Base-by-base conservation (phyloP, 164 flowering plant species). In the Stephania cephalantha region DNA sequence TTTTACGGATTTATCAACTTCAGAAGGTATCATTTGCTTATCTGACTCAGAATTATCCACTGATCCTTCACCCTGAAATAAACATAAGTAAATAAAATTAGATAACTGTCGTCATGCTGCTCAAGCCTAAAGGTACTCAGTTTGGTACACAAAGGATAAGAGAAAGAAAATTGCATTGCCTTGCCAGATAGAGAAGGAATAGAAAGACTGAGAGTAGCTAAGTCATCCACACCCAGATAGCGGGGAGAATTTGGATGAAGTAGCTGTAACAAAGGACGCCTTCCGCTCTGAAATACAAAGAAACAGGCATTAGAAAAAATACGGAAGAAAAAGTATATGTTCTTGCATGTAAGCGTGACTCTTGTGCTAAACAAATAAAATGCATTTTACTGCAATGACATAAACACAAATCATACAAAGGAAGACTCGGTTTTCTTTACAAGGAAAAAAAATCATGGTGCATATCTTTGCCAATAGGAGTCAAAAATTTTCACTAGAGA, bases 201-300 rank as follows among this genome's bases (percentile, higher is more conserved):
- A 53, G 88, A 85, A 63, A 81, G 73, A 85, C 78, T 83, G 69
- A 93, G 79, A 74, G 88, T 81, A 65, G 86, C 84, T 75, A 89
- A 79, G 77, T 93, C 97, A 61, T 89, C 91, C 18, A 90, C 88
- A 83, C 84, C 87, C 77, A 90, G 78, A 85, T 91, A 95, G 69
- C 93, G 97, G 53, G 88, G 70, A 77, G 86, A 88, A 79, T 90
- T 81, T 67, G 99, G 99, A 86, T 88, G 91, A 74, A 95, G 97
- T 70, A 95, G 87, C 79, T 95, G 99, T 80, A 95, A 78, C 22
- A 95, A 42, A 7, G 84, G 84, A 46, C 88, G 91, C 80, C 93
- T 93, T 76, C 89, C 97, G 86, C 78, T 87, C 99, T 95, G 87
- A 69, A 80, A 74, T 71, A 66, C 35, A 53, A 55, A 76, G 74